phyloP scores from a whole-genome alignment of 306 rosid species.

The Alnus glutinosa region DNA sequence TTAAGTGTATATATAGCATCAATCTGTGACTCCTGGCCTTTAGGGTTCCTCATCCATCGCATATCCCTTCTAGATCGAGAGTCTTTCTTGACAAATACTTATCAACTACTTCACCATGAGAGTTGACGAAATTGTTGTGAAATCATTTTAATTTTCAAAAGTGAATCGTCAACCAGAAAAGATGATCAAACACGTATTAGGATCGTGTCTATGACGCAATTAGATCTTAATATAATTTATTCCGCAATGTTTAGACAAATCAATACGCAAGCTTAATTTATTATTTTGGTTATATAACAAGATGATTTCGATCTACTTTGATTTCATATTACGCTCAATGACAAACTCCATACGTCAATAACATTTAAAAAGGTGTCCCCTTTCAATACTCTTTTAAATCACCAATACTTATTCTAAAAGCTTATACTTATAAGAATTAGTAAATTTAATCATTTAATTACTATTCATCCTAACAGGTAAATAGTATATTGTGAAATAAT shows the following conservation, averaged over 20 bases:
- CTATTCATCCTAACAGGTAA: too few species aligned
- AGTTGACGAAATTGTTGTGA: slow-evolving; percentile 34
- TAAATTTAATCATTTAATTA: too few species aligned
- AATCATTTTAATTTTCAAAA: neutral
- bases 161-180: neutral
- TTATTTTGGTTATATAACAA: slow-evolving; percentile 39
- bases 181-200: too few species aligned
- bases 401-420: neutral
- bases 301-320: slow-evolving; percentile 2
- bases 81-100: slow-evolving; percentile 40
- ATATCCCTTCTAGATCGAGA: neutral
- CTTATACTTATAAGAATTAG: too few species aligned
- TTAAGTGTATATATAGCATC: neutral
- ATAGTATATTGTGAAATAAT: neutral
- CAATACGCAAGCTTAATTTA: slow-evolving; percentile 18
- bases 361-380: neutral
- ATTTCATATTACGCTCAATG: neutral
- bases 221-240: slow-evolving; percentile 19
- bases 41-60: slow-evolving; percentile 26
- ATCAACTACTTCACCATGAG: slow-evolving; percentile 47
- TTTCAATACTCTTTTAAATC: neutral
- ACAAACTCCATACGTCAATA: neutral
- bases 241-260: neutral
- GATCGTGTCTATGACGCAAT: slow-evolving; percentile 17
- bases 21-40: slow-evolving; percentile 16